Percentiles rank a stretch among this genome's conserved stretches.
Conservation (phyloP, 305 asterid species). For the Solanum hybrid region DNA sequence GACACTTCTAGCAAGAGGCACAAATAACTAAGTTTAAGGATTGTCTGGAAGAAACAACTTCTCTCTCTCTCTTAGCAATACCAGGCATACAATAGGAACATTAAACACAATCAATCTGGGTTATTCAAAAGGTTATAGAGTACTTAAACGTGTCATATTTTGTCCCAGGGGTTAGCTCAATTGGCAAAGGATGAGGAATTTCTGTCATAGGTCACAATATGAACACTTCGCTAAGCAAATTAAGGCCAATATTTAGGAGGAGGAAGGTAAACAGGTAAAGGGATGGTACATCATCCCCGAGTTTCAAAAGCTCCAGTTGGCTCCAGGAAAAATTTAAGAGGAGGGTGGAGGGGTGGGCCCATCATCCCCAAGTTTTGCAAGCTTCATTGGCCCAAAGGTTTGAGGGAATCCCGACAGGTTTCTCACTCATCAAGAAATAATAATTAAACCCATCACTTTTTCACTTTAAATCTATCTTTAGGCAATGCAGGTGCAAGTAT, state of each 20-base stretch:
- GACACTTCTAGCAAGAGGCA: background rate
- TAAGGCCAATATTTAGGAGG: background rate
- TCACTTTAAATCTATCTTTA: background rate
- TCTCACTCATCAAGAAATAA: background rate
- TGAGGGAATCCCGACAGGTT: background rate
- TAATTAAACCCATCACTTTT: background rate
- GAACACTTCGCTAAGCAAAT: background rate
- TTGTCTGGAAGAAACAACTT: background rate
- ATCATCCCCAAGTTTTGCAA: background rate
- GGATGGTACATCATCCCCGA: background rate
- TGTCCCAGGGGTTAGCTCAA: background rate
- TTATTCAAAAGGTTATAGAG: background rate
- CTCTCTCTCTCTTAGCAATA: background rate
- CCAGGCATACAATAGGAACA: background rate
- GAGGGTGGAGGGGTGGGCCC: background rate
- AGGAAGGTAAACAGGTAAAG: background rate
- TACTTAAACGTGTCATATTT: background rate
- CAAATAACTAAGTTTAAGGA: background rate
- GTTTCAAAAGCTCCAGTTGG: background rate
- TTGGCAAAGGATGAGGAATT: background rate
- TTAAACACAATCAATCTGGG: background rate
- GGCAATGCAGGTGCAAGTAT: background rate
- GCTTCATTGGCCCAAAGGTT: background rate
- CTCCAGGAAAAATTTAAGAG: background rate
- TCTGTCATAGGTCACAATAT: background rate